Evolutionary conservation across 1,284 basidiomycete species (phyloP).

Genomic region (Grifola frondosa): DNA sequence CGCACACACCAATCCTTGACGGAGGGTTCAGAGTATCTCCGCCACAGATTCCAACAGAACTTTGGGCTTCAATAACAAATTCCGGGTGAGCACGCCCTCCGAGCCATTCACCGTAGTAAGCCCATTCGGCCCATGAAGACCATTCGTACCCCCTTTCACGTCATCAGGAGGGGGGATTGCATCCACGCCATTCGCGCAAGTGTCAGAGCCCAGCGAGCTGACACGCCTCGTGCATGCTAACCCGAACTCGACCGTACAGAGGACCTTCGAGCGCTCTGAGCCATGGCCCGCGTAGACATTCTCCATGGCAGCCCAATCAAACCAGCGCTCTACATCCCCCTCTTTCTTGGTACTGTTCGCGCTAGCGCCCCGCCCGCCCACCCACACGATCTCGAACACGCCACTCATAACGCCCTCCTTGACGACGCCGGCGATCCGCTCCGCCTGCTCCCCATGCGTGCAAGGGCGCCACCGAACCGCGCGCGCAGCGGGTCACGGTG

Average conservation of each 20-base stretch:
- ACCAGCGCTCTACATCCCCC: constrained; percentile 19
- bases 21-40: constrained; percentile 29
- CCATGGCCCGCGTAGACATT: constrained; percentile 35
- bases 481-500: constrained; percentile 32
- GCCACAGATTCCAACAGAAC: constrained; percentile 37
- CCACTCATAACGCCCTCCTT: constrained; percentile 37
- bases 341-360: background rate
- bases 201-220: constrained; percentile 2
- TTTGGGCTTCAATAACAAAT: constrained; percentile 36
- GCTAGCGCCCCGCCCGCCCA: constrained; percentile 15
- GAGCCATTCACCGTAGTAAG: constrained; percentile 9
- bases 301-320: constrained; percentile 34
- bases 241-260: constrained; percentile 39
- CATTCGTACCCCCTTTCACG: constrained; percentile 8
- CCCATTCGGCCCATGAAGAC: constrained; percentile 5
- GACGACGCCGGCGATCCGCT: constrained; percentile 31
- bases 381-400: constrained; percentile 33
- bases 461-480: constrained; percentile 29
- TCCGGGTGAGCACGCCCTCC: constrained; percentile 24
- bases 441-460: constrained; percentile 31
- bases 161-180: constrained; percentile 5
- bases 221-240: constrained; percentile 29
- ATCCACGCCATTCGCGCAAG: constrained; percentile 6
- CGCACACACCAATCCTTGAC: too few species aligned
- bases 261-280: constrained; percentile 28